Percentiles rank a stretch among this genome's conserved stretches.
Evolutionary conservation across 371 early-diverging fungal species (phyloP).

Genomic region (Zychaea mexicana): DNA sequence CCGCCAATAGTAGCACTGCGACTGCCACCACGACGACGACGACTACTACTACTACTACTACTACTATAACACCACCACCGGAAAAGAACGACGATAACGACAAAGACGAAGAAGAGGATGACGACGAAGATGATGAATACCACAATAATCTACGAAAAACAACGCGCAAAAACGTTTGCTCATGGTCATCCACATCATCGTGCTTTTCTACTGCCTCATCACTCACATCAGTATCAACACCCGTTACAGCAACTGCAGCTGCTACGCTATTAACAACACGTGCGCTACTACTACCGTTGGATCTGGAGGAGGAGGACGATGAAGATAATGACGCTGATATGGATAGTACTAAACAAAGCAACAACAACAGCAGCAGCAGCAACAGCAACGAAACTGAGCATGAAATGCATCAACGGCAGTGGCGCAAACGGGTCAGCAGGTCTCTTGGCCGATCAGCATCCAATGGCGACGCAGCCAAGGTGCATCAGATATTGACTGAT

Average conservation of each 20-base stretch:
- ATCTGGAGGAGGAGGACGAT: slow-evolving; percentile 11
- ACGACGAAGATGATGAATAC: not conserved
- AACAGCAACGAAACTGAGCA: slow-evolving; percentile 3
- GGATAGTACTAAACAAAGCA: not conserved
- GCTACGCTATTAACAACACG: slow-evolving; percentile 1
- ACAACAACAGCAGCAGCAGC: not conserved
- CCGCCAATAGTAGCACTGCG: no score
- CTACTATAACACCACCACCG: not conserved
- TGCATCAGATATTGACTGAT: slow-evolving; percentile 63
- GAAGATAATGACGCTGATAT: slow-evolving; percentile 12
- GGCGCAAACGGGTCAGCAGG: slow-evolving; percentile 24
- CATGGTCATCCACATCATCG: slow-evolving; percentile 19
- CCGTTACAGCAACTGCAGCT: not conserved
- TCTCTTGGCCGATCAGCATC: slow-evolving; percentile 62
- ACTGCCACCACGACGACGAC: no score
- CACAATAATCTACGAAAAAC: not conserved
- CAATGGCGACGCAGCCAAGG: slow-evolving; percentile 92
- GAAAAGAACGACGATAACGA: not conserved
- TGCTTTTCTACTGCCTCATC: slow-evolving; percentile 12
- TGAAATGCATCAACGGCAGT: slow-evolving; percentile 19
- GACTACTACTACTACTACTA: no score
- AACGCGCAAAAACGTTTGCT: slow-evolving; percentile 10
- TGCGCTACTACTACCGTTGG: not conserved
- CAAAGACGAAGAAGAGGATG: not conserved
- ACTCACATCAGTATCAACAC: slow-evolving; percentile 9